Base-by-base conservation (phyloP, 768 basidiomycete genomes). In the Tricholoma sp. region DNA sequence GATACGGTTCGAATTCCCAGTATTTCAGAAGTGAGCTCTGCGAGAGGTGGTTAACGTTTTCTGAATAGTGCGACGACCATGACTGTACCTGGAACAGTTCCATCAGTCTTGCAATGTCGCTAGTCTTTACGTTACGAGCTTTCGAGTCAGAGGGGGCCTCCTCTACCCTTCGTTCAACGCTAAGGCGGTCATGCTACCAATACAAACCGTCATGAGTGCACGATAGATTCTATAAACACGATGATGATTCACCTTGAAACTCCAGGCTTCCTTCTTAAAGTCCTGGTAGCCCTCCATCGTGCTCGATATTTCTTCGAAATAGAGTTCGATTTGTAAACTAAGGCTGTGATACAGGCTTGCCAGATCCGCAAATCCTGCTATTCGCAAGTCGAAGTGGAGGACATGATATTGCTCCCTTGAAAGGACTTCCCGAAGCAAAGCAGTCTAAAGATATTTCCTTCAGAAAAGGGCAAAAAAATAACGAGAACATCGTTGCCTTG, bases 301-400 rank as follows among this genome's bases (percentile, higher is more conserved):
- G 12, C 73, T 75, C 1, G 84, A 79, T 15, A 93, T 78, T 47
- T 77, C 77, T 61, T 84, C 83, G 57, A 91, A 93, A 65, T 86
- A 93, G 32, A 81, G 80, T 61, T 91, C 88, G 84, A 92, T 89
- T 66, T 91, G 89, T 42, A 82, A 80, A 60, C 86, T 87, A 9
- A 94, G 76, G 53, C 88, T 86, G 67, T 75, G 79, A 64, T 93
- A 92, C 33, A 93, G 74, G 62, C 90, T 91, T 1, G 81, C 72
- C 10, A 93, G 75, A 64, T 92, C 91, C 2, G 89, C 89, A 63
- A 93, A 93, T 0, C 89, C 90, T 3, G 91, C 82, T 50, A 92
- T 90, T 4, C 90, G 83, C 42, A 94, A 76, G 68, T 93, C 90
- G 61, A 93, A 89, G 64, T 91, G 87, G 49, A 92, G 78, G 53